These are phyloP conservation scores for Endocalyx cinctus DNA, from an alignment of 2,329 filamentous ascomycete genomes.

Conservation along the genomic window DNA sequence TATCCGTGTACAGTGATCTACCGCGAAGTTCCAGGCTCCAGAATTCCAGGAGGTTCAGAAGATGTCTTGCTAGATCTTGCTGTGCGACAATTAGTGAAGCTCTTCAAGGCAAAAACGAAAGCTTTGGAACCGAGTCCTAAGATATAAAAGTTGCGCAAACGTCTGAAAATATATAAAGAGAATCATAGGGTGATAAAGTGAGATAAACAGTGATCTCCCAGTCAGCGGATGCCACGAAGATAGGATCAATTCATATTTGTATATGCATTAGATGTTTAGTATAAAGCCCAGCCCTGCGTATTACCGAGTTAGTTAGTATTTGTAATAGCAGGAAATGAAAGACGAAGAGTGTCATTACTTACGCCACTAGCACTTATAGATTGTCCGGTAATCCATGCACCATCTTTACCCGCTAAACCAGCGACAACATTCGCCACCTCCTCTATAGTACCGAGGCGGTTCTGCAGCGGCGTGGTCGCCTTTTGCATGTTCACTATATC, in stretches of 20 bases:
- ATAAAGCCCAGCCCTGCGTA: constrained; percentile 14
- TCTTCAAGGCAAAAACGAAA: constrained; percentile 56
- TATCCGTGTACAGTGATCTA: constrained; percentile 44
- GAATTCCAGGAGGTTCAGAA: constrained; percentile 66
- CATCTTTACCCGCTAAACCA: constrained; percentile 47
- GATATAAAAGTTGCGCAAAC: constrained; percentile 7
- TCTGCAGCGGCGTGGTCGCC: constrained; percentile 45
- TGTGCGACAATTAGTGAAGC: constrained; percentile 66
- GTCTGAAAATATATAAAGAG: not conserved
- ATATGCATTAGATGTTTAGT: too few relatives aligned
- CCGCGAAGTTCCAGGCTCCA: constrained; percentile 52
- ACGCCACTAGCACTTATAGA: constrained; percentile 51
- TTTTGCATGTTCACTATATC: constrained; percentile 46
- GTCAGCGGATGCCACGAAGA: too few relatives aligned
- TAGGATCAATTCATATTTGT: too few relatives aligned
- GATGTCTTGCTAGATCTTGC: constrained; percentile 69
- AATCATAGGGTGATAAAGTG: too few relatives aligned
- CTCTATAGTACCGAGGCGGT: constrained; percentile 45
- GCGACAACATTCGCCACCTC: constrained; percentile 54
- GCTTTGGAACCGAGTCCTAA: constrained; percentile 29
- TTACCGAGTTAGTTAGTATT: too few relatives aligned
- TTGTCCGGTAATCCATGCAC: constrained; percentile 50
- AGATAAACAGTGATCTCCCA: too few relatives aligned
- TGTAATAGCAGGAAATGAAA: too few relatives aligned
- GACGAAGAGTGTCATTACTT: too few relatives aligned